Percentiles rank a stretch among this genome's conserved stretches.
These are phyloP conservation scores for Begonia masoniana DNA, from an alignment of 306 rosid species.

Conservation along the genomic window DNA sequence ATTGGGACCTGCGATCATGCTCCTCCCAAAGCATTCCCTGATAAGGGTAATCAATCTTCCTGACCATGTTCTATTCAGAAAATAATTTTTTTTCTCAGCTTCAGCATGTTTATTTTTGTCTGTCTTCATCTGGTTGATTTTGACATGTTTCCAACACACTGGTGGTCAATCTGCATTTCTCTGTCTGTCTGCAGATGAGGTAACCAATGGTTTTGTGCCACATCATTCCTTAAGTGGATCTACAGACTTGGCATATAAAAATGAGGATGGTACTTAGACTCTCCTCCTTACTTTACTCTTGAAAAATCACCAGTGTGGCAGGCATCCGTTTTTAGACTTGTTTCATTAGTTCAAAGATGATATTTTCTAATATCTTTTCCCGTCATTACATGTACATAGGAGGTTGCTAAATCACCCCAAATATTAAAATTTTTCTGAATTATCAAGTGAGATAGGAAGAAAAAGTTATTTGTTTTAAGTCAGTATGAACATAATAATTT, in stretches of 20 bases:
- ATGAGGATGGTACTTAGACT: conserved; percentile 54
- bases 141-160: conserved; percentile 3
- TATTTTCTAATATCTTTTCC: too few species aligned
- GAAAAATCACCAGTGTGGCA: too few species aligned
- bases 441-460: too few species aligned
- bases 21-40: conserved; percentile 79
- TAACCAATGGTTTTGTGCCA: conserved; percentile 28
- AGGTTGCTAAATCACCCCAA: too few species aligned
- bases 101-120: background rate
- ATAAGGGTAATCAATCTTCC: conserved; percentile 42
- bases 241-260: conserved; percentile 23
- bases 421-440: too few species aligned
- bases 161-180: conserved; percentile 1
- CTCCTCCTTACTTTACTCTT: conserved; percentile 9
- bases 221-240: conserved; percentile 38
- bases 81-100: conserved; percentile 3
- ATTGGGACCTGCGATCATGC: conserved; percentile 88
- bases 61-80: conserved; percentile 9
- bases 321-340: too few species aligned
- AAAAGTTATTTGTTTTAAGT: too few species aligned
- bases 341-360: too few species aligned
- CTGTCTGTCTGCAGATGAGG: conserved; percentile 45
- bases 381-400: too few species aligned
- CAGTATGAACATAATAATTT: too few species aligned
- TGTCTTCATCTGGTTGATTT: conserved; percentile 4